Evolutionary conservation across 306 rosid species (phyloP).

Genomic region (Fagus crenata): DNA sequence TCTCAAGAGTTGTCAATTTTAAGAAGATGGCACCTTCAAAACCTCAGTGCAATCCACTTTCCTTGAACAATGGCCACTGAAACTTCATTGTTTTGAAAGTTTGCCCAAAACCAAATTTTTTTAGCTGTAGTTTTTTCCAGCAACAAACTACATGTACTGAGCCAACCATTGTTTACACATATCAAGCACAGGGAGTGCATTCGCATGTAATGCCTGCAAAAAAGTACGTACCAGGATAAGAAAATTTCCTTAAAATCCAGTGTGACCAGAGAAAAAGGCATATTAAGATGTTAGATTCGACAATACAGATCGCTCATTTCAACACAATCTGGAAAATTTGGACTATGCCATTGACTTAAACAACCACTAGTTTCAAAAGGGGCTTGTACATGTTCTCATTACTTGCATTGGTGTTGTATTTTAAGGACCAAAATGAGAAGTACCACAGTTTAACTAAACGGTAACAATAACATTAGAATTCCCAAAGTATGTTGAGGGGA

Average conservation of each 20-base stretch:
- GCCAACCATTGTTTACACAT: slow-evolving; percentile 99
- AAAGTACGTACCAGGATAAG: slow-evolving; percentile 25
- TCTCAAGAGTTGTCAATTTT: neutral
- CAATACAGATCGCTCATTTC: neutral
- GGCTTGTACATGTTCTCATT: neutral
- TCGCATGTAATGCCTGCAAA: slow-evolving; percentile 93
- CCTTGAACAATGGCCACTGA: neutral
- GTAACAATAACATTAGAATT: neutral
- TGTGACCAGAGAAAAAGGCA: neutral
- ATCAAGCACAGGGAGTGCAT: slow-evolving; percentile 95
- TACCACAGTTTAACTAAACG: neutral
- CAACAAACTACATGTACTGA: slow-evolving; percentile 69
- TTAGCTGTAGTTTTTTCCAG: slow-evolving; percentile 16
- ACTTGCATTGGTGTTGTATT: neutral
- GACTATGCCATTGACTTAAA: neutral
- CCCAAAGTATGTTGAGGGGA: slow-evolving; percentile 16
- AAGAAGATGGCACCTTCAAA: neutral
- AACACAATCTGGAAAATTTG: neutral
- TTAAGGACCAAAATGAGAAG: neutral
- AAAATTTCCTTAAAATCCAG: slow-evolving; percentile 16
- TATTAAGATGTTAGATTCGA: neutral
- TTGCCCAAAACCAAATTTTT: slow-evolving; percentile 21
- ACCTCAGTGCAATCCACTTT: neutral
- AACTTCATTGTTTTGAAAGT: slow-evolving; percentile 16
- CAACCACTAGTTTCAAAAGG: slow-evolving; percentile 5